phyloP scores from a whole-genome alignment of 306 rosid genomes.

The Lupinus albus region DNA sequence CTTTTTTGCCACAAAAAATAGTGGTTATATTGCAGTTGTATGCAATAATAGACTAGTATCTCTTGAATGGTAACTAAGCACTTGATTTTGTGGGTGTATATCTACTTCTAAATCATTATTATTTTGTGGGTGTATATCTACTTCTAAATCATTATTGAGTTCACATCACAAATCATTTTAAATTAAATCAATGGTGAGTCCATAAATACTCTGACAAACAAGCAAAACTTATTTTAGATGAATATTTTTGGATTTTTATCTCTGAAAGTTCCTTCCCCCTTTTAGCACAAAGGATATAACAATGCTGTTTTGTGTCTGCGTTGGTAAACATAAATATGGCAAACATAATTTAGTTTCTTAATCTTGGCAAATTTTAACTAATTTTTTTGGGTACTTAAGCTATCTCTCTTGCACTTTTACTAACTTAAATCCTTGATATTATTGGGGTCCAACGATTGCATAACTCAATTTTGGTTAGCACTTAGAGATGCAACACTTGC shows the following conservation, averaged over 20 bases:
- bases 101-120: no score
- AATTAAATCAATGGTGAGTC: not conserved
- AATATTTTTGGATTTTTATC: not conserved
- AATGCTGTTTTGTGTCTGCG: not conserved
- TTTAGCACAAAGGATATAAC: not conserved
- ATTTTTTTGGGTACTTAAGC: no score
- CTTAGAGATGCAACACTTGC: no score
- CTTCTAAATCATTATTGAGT: no score
- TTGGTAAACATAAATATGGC: no score
- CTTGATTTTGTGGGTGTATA: conserved; percentile 3
- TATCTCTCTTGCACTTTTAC: no score
- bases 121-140: not conserved
- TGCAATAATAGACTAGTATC: conserved; percentile 44
- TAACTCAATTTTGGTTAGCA: no score
- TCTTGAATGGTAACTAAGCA: conserved; percentile 33
- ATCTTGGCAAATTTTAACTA: no score
- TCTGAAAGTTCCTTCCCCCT: not conserved
- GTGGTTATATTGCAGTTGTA: conserved; percentile 35
- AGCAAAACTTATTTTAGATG: not conserved
- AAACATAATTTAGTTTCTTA: no score
- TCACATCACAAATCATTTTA: no score
- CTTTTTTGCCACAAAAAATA: not conserved
- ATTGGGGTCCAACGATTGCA: no score
- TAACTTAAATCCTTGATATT: no score
- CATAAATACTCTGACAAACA: not conserved